phyloP scores from a whole-genome alignment of 331 rosid genomes.

The Pyrus hybrid region DNA sequence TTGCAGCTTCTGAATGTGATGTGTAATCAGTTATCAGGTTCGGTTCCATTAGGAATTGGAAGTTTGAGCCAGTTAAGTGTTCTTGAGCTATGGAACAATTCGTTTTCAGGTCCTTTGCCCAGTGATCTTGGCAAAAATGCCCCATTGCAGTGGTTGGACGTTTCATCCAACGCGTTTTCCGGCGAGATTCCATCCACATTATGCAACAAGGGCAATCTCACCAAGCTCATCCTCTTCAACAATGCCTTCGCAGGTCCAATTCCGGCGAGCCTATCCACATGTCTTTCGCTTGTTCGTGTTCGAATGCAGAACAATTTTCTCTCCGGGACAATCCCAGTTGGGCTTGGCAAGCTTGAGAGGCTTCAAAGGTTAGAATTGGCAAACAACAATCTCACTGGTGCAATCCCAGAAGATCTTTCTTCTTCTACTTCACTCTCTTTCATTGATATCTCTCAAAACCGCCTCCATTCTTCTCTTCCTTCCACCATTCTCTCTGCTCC shows the following conservation, averaged over 20 bases:
- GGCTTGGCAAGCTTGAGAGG: conserved; percentile 76
- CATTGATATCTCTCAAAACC: conserved; percentile 78
- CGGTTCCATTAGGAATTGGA: conserved; percentile 62
- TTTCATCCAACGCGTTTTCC: conserved; percentile 75
- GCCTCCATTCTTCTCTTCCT: conserved; percentile 71
- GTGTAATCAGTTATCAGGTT: conserved; percentile 67
- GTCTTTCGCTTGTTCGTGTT: conserved; percentile 74
- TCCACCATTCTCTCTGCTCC: conserved; percentile 71
- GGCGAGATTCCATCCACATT: conserved; percentile 71
- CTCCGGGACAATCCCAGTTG: conserved; percentile 65
- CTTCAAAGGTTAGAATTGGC: conserved; percentile 93
- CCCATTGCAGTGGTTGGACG: conserved; percentile 77
- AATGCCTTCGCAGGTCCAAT: conserved; percentile 73
- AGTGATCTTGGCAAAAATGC: conserved; percentile 67
- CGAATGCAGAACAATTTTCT: conserved; percentile 82
- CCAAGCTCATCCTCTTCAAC: conserved; percentile 93
- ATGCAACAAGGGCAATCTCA: conserved; percentile 73
- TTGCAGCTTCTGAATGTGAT: conserved; percentile 76
- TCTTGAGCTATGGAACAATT: conserved; percentile 89
- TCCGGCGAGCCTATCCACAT: conserved; percentile 51
- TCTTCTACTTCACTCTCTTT: conserved; percentile 77
- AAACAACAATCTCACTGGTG: conserved; percentile 77
- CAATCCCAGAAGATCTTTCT: conserved; percentile 70
- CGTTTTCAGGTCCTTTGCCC: conserved; percentile 70
- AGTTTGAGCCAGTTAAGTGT: conserved; percentile 47